Conservation (phyloP, 164 flowering plant species). For the Dillenia turbinata region DNA sequence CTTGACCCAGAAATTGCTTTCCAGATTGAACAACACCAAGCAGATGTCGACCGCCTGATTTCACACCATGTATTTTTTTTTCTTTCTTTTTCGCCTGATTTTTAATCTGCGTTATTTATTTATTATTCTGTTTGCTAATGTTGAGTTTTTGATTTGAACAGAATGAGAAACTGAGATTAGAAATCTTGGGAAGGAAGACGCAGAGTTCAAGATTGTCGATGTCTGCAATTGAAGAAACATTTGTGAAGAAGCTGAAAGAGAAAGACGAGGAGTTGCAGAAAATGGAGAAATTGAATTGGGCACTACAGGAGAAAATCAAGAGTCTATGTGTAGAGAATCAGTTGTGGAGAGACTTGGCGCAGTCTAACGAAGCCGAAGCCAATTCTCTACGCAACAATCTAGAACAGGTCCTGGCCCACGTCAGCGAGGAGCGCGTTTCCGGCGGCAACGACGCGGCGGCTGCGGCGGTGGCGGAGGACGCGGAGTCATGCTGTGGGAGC, state of each 20-base stretch:
- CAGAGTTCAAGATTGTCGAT: conserved; percentile 36
- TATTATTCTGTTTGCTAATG: background rate
- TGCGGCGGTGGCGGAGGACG: conserved; percentile 17
- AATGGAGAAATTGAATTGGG: conserved; percentile 54
- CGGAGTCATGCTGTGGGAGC: conserved; percentile 22
- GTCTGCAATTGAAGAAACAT: conserved; percentile 35
- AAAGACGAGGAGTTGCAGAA: conserved; percentile 66
- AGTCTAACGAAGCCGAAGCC: conserved; percentile 70
- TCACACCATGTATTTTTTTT: conserved; percentile 55
- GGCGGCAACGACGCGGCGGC: conserved; percentile 9
- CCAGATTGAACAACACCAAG: conserved; percentile 57
- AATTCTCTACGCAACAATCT: conserved; percentile 51
- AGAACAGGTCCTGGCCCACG: conserved; percentile 53
- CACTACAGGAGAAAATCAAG: conserved; percentile 50
- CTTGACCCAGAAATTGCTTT: conserved; percentile 59
- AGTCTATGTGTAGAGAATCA: conserved; percentile 59
- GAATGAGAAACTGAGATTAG: conserved; percentile 59
- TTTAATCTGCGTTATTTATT: background rate
- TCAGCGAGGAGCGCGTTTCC: conserved; percentile 16
- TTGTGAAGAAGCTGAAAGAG: conserved; percentile 39
- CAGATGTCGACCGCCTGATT: conserved; percentile 54
- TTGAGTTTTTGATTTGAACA: conserved; percentile 18
- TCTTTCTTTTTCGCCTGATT: background rate
- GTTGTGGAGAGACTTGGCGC: conserved; percentile 75
- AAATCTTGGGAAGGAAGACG: conserved; percentile 42